Percentiles rank a stretch among this genome's conserved stretches.
phyloP scores from a whole-genome alignment of 148 eudicot species.

The Camellia granthamiana region DNA sequence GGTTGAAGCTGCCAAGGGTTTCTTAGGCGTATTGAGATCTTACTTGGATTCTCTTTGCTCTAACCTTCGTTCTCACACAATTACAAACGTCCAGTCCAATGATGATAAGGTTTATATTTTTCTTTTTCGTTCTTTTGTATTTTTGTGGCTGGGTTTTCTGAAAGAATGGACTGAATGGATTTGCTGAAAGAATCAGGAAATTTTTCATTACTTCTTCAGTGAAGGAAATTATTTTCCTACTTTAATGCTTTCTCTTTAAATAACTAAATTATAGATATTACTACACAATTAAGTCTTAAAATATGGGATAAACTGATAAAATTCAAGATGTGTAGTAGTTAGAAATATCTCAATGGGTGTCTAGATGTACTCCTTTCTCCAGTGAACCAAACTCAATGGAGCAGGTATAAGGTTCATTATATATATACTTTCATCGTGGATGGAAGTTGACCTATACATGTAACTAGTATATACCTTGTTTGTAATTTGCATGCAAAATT shows the following conservation, averaged over 20 bases:
- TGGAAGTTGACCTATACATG: too few relatives aligned
- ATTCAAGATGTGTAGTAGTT: too few relatives aligned
- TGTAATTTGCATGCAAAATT: background rate
- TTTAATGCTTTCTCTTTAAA: background rate
- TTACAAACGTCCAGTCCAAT: slow-evolving; percentile 92
- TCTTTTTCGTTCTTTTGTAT: too few relatives aligned
- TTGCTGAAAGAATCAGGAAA: background rate
- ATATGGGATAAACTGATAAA: too few relatives aligned
- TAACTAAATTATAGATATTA: background rate
- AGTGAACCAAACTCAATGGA: too few relatives aligned
- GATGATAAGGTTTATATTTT: slow-evolving; percentile 75
- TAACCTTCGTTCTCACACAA: slow-evolving; percentile 89
- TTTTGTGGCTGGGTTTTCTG: too few relatives aligned
- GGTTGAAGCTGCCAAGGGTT: slow-evolving; percentile 89
- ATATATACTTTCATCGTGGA: too few relatives aligned
- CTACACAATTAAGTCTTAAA: background rate
- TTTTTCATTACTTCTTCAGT: background rate
- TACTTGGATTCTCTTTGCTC: slow-evolving; percentile 84
- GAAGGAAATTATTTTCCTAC: background rate
- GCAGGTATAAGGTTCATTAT: too few relatives aligned
- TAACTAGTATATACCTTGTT: background rate
- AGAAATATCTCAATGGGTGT: too few relatives aligned
- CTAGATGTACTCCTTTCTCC: too few relatives aligned
- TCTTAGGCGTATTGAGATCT: slow-evolving; percentile 54
- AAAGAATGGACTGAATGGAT: too few relatives aligned